Evolutionary conservation across 345 rosid species (phyloP).

Genomic region (Geranium rotundifolium): DNA sequence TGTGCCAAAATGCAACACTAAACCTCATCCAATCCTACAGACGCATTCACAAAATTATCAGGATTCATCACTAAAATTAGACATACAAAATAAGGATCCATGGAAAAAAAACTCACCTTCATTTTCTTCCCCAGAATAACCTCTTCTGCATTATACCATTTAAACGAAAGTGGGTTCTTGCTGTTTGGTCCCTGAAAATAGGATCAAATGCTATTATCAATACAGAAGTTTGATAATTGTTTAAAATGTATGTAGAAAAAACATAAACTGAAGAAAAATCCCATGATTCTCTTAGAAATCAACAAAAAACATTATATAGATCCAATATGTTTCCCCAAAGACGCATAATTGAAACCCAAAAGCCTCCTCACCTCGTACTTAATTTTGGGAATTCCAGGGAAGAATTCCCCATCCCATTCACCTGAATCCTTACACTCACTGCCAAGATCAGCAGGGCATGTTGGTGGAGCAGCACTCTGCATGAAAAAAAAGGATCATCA

Average conservation of each 20-base stretch:
- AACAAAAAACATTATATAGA: no score
- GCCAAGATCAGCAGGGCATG: slow-evolving; percentile 68
- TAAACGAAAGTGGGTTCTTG: slow-evolving; percentile 68
- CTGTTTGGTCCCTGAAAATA: slow-evolving; percentile 56
- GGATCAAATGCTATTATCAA: neutral
- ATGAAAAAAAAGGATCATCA: slow-evolving; percentile 2
- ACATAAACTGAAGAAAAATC: no score
- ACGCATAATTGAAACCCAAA: neutral
- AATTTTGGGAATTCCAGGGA: slow-evolving; percentile 66
- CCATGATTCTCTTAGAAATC: no score
- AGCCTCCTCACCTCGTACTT: slow-evolving; percentile 58
- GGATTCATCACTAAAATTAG: no score
- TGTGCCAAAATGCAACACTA: slow-evolving; percentile 98
- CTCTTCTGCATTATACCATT: slow-evolving; percentile 88
- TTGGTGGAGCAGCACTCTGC: slow-evolving; percentile 51
- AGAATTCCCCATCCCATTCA: slow-evolving; percentile 90
- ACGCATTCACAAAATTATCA: slow-evolving; percentile 1
- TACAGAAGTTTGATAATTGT: neutral
- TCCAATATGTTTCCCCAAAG: no score
- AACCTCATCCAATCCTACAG: slow-evolving; percentile 93
- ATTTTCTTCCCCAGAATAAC: slow-evolving; percentile 89
- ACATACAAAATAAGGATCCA: neutral
- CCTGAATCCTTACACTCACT: slow-evolving; percentile 41
- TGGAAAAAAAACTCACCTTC: slow-evolving; percentile 43
- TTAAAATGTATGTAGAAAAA: no score